Base-by-base conservation (phyloP, 2,329 filamentous ascomycete species). In the Colletotrichum sp. region DNA sequence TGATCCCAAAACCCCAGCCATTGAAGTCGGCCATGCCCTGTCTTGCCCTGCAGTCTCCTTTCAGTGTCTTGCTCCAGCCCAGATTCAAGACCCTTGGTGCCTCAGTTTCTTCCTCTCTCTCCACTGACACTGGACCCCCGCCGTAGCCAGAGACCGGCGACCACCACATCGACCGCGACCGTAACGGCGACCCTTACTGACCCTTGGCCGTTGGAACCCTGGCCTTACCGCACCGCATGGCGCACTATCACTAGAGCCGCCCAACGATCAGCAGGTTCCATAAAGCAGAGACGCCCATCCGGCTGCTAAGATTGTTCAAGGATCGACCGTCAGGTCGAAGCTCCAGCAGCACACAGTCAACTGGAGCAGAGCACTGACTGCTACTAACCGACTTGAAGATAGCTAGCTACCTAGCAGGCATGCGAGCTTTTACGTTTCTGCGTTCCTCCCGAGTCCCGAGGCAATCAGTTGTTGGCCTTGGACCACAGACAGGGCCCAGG, bases 11-110 rank as follows among this genome's bases (percentile, higher is more conserved):
- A 21, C 52, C 55, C 67, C 67, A 60, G 43, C 21, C 34, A 43
- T 24, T 21, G n/a, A 26, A 60, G 38, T 55, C 43, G 38, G 48
- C 66, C 21, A 60, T 70, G n/a, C 30, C 38, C 62, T 65, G n/a
- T 21, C 43, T 30, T 66, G 64, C 43, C 43, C 64, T 66, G 65
- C 65, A 28, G 65, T 21, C 55, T 34, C 60, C 56, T 62, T 24
- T 68, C 30, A 34, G 66, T 75, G 61, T 72, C 72, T 62, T 38
- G 61, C 52, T 61, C 68, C 68, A 36, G 68, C 52, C 56, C 61
- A 62, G 68, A 73, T 67, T 48, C 70, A 73, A 75, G 73, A 73
- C 73, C 70, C 73, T 60, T 68, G 73, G 73, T 68, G 73, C 73
- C 28, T 73, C 69, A 73, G 56, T 65, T 64, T 36, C 26, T 34